phyloP scores from a whole-genome alignment of 2,329 filamentous ascomycete species.

The Xylariomycetidae sp. region DNA sequence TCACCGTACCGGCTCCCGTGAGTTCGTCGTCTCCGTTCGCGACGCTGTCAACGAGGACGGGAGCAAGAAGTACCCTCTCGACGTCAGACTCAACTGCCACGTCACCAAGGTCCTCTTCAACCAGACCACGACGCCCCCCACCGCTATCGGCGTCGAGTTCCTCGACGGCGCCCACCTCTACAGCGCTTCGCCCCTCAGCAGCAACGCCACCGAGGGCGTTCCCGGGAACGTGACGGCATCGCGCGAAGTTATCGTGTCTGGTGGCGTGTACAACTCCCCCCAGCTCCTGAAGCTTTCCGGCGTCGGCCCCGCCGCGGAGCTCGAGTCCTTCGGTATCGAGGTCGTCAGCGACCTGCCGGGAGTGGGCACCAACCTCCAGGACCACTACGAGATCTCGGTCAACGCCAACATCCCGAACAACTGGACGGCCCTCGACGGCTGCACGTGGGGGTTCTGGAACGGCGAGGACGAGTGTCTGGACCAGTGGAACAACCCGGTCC shows the following conservation, averaged over 20 bases:
- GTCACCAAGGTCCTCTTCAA: constrained; percentile 35
- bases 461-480: constrained; percentile 2
- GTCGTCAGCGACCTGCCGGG: constrained; percentile 45
- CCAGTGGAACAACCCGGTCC: constrained; percentile 2
- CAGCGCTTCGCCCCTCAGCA: constrained; percentile 9
- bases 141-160: constrained; percentile 10
- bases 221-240: constrained; percentile 8
- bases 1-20: constrained; percentile 42
- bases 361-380: constrained; percentile 51
- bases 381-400: constrained; percentile 41
- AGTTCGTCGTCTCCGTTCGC: constrained; percentile 45
- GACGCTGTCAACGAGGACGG: constrained; percentile 42
- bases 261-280: constrained; percentile 47
- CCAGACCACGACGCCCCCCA: constrained; percentile 5
- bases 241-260: constrained; percentile 27
- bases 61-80: constrained; percentile 33
- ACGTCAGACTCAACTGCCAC: constrained; percentile 29
- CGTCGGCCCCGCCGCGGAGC: constrained; percentile 43
- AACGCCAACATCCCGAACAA: constrained; percentile 27
- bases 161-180: constrained; percentile 11
- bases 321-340: constrained; percentile 39
- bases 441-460: constrained; percentile 3
- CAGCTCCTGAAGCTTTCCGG: constrained; percentile 51
- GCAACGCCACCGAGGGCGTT: constrained; percentile 2
- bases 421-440: constrained; percentile 12